Percentiles rank a stretch among this genome's conserved stretches.
phyloP scores from a whole-genome alignment of 805 yeast genomes.

The Tetrapisispora arboricola region DNA sequence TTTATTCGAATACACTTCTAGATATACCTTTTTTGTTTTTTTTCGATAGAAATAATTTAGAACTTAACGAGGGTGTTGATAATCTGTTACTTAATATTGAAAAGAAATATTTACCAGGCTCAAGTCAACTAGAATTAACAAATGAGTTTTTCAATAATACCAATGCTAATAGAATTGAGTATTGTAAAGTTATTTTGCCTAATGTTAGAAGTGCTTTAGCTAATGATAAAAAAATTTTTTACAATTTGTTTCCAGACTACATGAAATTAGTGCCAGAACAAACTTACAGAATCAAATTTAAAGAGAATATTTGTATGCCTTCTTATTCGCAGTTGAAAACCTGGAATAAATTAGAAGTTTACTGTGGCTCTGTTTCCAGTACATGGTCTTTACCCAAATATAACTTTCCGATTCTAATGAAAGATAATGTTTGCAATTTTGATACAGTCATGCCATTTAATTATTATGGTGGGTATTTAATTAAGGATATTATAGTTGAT shows the following conservation, averaged over 20 bases:
- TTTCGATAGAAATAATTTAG: conserved; percentile 26
- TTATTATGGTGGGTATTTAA: conserved; percentile 41
- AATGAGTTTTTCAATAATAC: conserved; percentile 11
- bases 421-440: conserved; percentile 46
- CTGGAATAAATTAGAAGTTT: conserved; percentile 25
- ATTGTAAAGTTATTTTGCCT: conserved; percentile 40
- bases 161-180: conserved; percentile 29
- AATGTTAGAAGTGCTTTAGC: conserved; percentile 31
- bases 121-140: conserved; percentile 10
- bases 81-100: conserved; percentile 37
- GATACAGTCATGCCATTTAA: conserved; percentile 49
- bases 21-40: conserved; percentile 52
- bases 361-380: conserved; percentile 45
- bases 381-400: conserved; percentile 59
- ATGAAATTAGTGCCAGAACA: conserved; percentile 23
- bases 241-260: conserved; percentile 29
- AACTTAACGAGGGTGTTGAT: conserved; percentile 24
- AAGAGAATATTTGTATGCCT: conserved; percentile 21
- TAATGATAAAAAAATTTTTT: conserved; percentile 30
- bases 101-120: conserved; percentile 3
- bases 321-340: conserved; percentile 23
- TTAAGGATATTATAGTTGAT: conserved; percentile 65
- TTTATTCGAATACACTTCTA: conserved; percentile 47
- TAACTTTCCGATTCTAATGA: conserved; percentile 38
- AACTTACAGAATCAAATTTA: conserved; percentile 12